Evolutionary conservation across 2,329 filamentous ascomycete genomes (phyloP), one percentile per base, ranked within the genome.

Genomic region (Colletotrichum sp.): DNA sequence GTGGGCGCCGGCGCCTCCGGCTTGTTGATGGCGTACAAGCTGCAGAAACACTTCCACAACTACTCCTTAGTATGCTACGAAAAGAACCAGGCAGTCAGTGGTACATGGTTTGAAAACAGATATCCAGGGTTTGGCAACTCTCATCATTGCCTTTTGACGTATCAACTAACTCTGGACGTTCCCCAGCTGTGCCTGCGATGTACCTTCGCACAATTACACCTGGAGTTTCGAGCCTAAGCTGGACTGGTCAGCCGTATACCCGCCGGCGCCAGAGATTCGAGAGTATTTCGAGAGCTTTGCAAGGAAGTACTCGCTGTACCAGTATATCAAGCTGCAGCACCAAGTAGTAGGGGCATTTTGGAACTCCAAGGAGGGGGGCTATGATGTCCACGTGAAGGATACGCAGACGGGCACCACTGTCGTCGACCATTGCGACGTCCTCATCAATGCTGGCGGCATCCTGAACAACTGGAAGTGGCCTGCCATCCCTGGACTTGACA

Each of bases 381-480:
- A 84, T 71, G 79, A 85, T 68, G 81, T 86, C 24, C 79, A 83
- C 26, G 78, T 85, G 66, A 78, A 82, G 69, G 78, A 86, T 71
- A 48, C 82, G 1, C 74, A 77, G 18, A 82, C 75, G 10, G 80
- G 80, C n/a, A 78, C 79, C 21, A 78, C 78, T 5, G 71, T 85
- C 8, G 75, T 81, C 10, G 85, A 88, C 63, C 83, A 83, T 57
- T 88, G 85, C 66, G 85, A 90, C 69, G 84, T 90, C n/a, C 81
- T 90, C 7, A 79, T 90, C 71, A 89, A 88, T 61, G 88, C 87
- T 15, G 79, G 81, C 16, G 89, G 89, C 6, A 85, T 87, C 32
- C 81, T 90, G 67, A 90, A 88, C 76, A 87, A 90, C 30, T 90
- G 88, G 85, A 89, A 87, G 76, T 90, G 88, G 87, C 90, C 90